Conservation (phyloP, 1,139 yeast genomes). For the Protomyces macrosporus region DNA sequence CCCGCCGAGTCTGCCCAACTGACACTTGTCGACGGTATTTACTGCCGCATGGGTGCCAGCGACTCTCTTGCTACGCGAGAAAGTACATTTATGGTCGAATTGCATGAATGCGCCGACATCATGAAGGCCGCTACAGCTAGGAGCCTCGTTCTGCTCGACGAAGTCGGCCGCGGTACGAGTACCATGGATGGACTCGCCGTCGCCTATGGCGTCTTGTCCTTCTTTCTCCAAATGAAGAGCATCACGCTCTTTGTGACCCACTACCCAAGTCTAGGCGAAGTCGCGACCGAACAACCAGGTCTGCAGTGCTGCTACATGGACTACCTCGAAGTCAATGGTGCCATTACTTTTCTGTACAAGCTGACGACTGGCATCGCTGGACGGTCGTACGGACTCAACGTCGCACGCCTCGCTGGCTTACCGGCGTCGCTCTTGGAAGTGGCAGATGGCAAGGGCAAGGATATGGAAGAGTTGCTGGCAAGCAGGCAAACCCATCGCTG, state of each 20-base stretch:
- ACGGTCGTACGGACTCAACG: slow-evolving; percentile 41
- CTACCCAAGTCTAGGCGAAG: slow-evolving; percentile 63
- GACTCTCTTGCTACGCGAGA: slow-evolving; percentile 64
- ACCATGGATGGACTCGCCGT: slow-evolving; percentile 85
- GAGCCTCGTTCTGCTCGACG: slow-evolving; percentile 59
- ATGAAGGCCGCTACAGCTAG: slow-evolving; percentile 47
- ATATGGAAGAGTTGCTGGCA: slow-evolving; percentile 29
- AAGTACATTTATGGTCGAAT: slow-evolving; percentile 72
- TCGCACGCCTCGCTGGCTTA: slow-evolving; percentile 40
- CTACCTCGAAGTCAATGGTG: slow-evolving; percentile 45
- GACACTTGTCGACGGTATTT: slow-evolving; percentile 57
- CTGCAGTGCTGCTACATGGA: slow-evolving; percentile 74
- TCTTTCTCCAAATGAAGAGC: slow-evolving; percentile 52
- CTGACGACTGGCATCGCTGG: slow-evolving; percentile 39
- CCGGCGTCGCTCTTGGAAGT: slow-evolving; percentile 35
- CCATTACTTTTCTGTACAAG: slow-evolving; percentile 35
- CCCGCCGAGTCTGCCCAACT: slow-evolving; percentile 50
- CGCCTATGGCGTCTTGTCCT: slow-evolving; percentile 69
- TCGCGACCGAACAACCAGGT: slow-evolving; percentile 45
- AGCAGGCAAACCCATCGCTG: neutral
- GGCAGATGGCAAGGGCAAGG: slow-evolving; percentile 34
- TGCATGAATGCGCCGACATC: slow-evolving; percentile 59
- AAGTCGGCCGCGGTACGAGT: slow-evolving; percentile 76
- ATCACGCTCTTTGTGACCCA: slow-evolving; percentile 79
- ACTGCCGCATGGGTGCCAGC: slow-evolving; percentile 60